phyloP scores from a whole-genome alignment of 495 filamentous ascomycete species.

The Lentithecium fluviatile region DNA sequence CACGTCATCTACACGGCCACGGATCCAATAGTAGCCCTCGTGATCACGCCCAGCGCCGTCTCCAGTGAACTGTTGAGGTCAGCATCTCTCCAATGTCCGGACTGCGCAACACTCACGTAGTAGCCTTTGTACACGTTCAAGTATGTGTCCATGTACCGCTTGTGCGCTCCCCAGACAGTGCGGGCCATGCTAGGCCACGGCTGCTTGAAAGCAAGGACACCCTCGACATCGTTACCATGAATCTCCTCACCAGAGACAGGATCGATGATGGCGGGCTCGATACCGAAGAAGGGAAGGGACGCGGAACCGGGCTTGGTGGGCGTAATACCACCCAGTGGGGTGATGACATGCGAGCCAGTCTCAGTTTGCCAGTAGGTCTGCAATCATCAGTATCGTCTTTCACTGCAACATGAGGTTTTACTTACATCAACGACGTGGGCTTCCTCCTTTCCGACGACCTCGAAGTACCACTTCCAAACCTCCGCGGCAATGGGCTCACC shows the following conservation, averaged over 20 bases:
- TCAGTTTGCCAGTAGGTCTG: constrained; percentile 99
- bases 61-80: constrained; percentile 78
- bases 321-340: constrained; percentile 71
- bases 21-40: constrained; percentile 99
- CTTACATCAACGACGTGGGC: constrained; percentile 93
- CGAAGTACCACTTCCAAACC: constrained; percentile 99
- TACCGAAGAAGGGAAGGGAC: constrained; percentile 90
- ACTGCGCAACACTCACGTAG: constrained; percentile 65
- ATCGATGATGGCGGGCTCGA: constrained; percentile 97
- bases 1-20: constrained; percentile 96
- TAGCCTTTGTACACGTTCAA: constrained; percentile 97
- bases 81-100: constrained; percentile 33
- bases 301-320: constrained; percentile 77
- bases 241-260: constrained; percentile 94
- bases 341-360: constrained; percentile 91
- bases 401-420: constrained; percentile 31
- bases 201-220: constrained; percentile 96
- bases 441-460: constrained; percentile 90
- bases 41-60: constrained; percentile 96
- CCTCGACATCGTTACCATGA: constrained; percentile 94
- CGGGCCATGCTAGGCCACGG: constrained; percentile 98
- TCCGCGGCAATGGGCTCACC: constrained; percentile 98
- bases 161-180: constrained; percentile 97
- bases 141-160: constrained; percentile 98
- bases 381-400: constrained; percentile 11